Percentiles rank a stretch among this genome's conserved stretches.
Conservation (phyloP, 345 rosid genomes). For the Rhodomyrtus tomentosa region DNA sequence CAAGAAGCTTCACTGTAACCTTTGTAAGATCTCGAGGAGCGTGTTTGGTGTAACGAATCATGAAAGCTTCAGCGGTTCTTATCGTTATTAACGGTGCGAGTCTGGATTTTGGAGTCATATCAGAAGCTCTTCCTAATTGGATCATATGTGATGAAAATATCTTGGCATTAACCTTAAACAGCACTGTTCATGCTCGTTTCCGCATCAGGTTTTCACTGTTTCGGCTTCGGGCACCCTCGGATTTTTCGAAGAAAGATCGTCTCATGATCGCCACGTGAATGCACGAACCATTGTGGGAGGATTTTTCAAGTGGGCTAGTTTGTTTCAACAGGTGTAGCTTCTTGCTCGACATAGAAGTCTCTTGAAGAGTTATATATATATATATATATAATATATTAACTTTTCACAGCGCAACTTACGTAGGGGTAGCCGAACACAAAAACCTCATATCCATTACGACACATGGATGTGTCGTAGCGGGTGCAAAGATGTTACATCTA, state of each 20-base stretch:
- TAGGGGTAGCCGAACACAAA: too few relatives aligned
- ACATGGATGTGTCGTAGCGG: too few relatives aligned
- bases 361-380: too few relatives aligned
- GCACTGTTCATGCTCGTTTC: background rate
- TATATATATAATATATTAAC: too few relatives aligned
- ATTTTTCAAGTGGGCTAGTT: background rate
- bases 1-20: background rate
- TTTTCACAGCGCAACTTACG: too few relatives aligned
- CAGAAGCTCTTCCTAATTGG: background rate
- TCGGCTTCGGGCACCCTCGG: background rate
- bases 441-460: too few relatives aligned
- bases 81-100: background rate
- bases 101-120: background rate
- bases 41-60: background rate
- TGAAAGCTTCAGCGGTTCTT: background rate
- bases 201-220: background rate
- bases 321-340: background rate
- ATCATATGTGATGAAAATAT: background rate
- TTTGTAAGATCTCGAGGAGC: background rate
- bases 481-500: too few relatives aligned
- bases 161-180: background rate
- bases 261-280: background rate
- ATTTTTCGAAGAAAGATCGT: background rate
- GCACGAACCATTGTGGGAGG: background rate
- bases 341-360: background rate